Base-by-base conservation (phyloP, 2,329 filamentous ascomycete genomes). In the Penicillium aurantiogriseum region DNA sequence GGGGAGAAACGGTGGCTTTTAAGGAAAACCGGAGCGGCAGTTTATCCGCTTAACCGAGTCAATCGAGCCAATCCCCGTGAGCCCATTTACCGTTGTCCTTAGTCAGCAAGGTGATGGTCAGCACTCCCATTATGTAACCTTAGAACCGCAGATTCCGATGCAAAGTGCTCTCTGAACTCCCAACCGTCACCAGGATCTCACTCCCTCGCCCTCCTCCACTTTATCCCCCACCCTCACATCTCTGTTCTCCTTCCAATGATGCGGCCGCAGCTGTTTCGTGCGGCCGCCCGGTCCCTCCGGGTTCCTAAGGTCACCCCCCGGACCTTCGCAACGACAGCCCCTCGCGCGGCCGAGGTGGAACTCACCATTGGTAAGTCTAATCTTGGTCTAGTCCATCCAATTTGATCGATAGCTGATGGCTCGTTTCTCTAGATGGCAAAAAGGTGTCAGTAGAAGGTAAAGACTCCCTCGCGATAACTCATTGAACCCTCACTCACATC, bases 361-460 rank as follows among this genome's bases (percentile, higher is more conserved):
- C 86, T 99, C 78, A 99, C 93, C 73, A 87, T 97, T 83, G 91
- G 91, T 95, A 80, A 73, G 85, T 79, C 54, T 46, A 52, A 53
- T 25, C 31, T 29, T 19, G 13, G 35, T 51, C 21, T 45, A 27
- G 9, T 43, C 13, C 19, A 92, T 83, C 82, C 91, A 77, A 92
- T 87, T 72, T 81, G 80, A 77, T 44, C 51, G 7, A 42, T 54
- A 63, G 74, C 48, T 79, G 68, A 79, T 69, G 38, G 27, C 63
- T 23, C 39, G 25, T 57, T 65, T 61, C 61, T 67, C 44, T 74
- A 92, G 93, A 99, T 86, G 94, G 93, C 75, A 96, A 96, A 83
- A 96, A 97, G 80, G 89, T 99, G 56, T 96, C 92, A 63, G 92
- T 99, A 76, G 92, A 97, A 90, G 91, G 92, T 96, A 88, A 64